Evolutionary conservation across 345 rosid species (phyloP), one percentile per base, ranked within the genome.

Genomic region (Kandelia obovata): DNA sequence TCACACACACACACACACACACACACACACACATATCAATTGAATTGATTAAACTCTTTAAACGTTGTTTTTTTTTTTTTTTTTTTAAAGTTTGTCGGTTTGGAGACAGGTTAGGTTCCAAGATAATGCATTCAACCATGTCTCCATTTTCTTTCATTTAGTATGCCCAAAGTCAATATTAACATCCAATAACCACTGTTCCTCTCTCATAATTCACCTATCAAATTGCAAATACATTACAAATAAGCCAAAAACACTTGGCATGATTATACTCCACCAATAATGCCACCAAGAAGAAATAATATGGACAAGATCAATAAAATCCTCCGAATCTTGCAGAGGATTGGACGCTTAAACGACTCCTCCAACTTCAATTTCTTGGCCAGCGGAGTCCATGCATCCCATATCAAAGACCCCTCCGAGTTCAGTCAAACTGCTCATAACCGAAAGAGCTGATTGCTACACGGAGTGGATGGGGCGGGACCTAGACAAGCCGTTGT

Each of bases 291-390:
- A 25, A 15, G 21, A 25, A 56, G 51, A 46, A 27, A 69, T 3
- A 7, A 69, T 47, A 46, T 21, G 46, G 46, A 25, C 53, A 62
- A 58, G 21, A 62, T 53, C 43, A 62, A 32, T 28, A 5, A 26
- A 26, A 23, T 28, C 63, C 21, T 64, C 27, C 20, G 28, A 58
- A 58, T 34, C 8, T 35, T 23, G 71, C 71, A 75, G 16, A 2
- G 77, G 75, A 77, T 67, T 71, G 87, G 87, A 83, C 77, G 87
- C 80, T 75, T 77, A 71, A 71, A 57, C 83, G 13, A 11, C 78
- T 79, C 73, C 77, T 63, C 57, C 76, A 60, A 73, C 72, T 62
- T 39, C 11, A 39, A 11, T 51, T 57, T 74, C 57, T 56, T 69
- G 35, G 77, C 76, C 66, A 67, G 80, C 37, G 71, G 77, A 73